Conservation (phyloP, 164 flowering plant species). For the Macadamia integrifolia region DNA sequence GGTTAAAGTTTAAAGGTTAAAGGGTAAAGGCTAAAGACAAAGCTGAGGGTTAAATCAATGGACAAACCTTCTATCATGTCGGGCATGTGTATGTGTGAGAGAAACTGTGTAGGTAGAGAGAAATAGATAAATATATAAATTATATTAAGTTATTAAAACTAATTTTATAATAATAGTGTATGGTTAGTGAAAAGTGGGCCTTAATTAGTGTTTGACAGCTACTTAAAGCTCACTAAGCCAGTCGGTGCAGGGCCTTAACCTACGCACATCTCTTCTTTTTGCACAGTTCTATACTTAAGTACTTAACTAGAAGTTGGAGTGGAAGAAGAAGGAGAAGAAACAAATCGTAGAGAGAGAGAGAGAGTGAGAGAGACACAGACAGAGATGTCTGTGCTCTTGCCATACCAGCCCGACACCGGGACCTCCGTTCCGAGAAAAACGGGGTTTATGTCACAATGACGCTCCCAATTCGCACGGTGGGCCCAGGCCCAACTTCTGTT, state of each 20-base stretch:
- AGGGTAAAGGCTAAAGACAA: slow-evolving; percentile 19
- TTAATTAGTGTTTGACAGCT: slow-evolving; percentile 25
- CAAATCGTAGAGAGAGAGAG: no score
- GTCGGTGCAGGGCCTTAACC: neutral
- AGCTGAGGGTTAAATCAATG: slow-evolving; percentile 30
- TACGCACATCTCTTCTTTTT: neutral
- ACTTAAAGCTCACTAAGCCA: slow-evolving; percentile 2
- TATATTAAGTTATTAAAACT: neutral
- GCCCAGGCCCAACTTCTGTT: slow-evolving; percentile 12
- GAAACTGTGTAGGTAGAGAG: slow-evolving; percentile 6
- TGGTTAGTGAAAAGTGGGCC: neutral
- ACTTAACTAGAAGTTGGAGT: no score
- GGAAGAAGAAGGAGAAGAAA: no score
- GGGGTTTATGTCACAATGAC: slow-evolving; percentile 28
- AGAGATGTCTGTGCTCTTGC: slow-evolving; percentile 7
- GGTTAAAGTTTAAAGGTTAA: no score
- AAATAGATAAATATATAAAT: slow-evolving; percentile 14
- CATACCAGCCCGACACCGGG: slow-evolving; percentile 32
- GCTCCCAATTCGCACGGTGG: slow-evolving; percentile 27
- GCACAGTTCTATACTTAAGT: neutral
- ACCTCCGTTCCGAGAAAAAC: slow-evolving; percentile 45
- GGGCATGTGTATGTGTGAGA: slow-evolving; percentile 3
- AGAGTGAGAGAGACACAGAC: neutral
- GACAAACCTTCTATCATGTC: slow-evolving; percentile 26
- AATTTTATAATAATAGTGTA: no score